Conservation (phyloP, 2,329 filamentous ascomycete genomes). For the Elsinoe fawcettii region DNA sequence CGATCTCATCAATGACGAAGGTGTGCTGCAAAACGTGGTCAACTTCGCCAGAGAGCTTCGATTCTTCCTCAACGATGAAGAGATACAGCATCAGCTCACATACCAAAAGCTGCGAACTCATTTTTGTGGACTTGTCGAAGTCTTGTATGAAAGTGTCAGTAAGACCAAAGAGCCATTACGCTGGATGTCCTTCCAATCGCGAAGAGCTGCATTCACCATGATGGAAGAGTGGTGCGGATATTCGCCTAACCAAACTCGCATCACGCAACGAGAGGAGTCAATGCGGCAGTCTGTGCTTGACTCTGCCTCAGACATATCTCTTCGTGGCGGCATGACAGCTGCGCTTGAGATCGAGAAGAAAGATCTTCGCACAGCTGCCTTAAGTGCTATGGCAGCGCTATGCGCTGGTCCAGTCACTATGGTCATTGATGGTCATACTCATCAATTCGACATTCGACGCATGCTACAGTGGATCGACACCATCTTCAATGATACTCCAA, state of each 20-base stretch:
- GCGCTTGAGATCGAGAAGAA: conserved; percentile 96
- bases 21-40: conserved; percentile 81
- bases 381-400: conserved; percentile 91
- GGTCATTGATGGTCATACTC: conserved; percentile 77
- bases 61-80: conserved; percentile 86
- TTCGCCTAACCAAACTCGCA: conserved; percentile 79
- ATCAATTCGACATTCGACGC: conserved; percentile 82
- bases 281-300: conserved; percentile 81
- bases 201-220: conserved; percentile 88
- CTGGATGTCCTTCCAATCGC: conserved; percentile 96
- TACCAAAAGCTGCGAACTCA: conserved; percentile 87
- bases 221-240: conserved; percentile 99
- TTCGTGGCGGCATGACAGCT: conserved; percentile 71
- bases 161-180: conserved; percentile 73
- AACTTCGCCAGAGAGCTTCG: conserved; percentile 87
- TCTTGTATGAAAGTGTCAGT: conserved; percentile 85
- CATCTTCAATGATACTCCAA: conserved; percentile 77
- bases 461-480: conserved; percentile 94
- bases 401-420: conserved; percentile 78
- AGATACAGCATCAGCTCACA: conserved; percentile 90
- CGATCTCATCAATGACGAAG: conserved; percentile 68
- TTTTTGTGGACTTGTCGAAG: conserved; percentile 89
- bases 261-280: conserved; percentile 72
- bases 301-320: conserved; percentile 63
- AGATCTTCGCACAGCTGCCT: conserved; percentile 78